These are phyloP conservation scores for Loxodes magnus DNA, from an alignment of 73 alveolate species.

Conservation along the genomic window DNA sequence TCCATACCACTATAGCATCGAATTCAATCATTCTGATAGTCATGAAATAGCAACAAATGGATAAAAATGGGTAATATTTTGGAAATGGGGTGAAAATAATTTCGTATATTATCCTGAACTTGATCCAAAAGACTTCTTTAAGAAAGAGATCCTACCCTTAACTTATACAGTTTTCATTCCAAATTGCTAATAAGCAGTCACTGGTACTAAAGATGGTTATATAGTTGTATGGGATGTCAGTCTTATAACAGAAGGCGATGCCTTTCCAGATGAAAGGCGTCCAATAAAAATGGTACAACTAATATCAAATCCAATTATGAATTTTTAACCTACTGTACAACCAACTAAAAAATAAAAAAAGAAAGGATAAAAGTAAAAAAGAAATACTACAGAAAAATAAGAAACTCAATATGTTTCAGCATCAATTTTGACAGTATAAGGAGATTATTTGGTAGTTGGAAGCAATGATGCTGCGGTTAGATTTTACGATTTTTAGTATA, in stretches of 20 bases:
- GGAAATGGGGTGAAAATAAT: constrained; percentile 58
- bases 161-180: constrained; percentile 90
- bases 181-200: constrained; percentile 75
- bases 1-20: constrained; percentile 5
- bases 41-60: constrained; percentile 60
- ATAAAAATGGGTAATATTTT: constrained; percentile 48
- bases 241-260: constrained; percentile 88
- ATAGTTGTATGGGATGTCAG: constrained; percentile 95
- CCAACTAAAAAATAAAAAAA: constrained; percentile 59
- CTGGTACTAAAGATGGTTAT: constrained; percentile 92
- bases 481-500: constrained; percentile 90
- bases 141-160: constrained; percentile 52
- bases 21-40: constrained; percentile 11
- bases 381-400: no score
- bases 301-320: constrained; percentile 54
- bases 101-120: constrained; percentile 44
- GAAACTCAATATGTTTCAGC: constrained; percentile 73
- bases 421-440: constrained; percentile 78
- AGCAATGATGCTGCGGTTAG: constrained; percentile 92
- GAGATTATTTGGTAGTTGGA: constrained; percentile 87
- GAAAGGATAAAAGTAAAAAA: no score
- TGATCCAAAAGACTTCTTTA: constrained; percentile 29
- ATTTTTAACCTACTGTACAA: no score
- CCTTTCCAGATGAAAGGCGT: constrained; percentile 87
- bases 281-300: constrained; percentile 84